Conservation (phyloP, 2,329 filamentous ascomycete species). For the Trichothecium sympodiale region DNA sequence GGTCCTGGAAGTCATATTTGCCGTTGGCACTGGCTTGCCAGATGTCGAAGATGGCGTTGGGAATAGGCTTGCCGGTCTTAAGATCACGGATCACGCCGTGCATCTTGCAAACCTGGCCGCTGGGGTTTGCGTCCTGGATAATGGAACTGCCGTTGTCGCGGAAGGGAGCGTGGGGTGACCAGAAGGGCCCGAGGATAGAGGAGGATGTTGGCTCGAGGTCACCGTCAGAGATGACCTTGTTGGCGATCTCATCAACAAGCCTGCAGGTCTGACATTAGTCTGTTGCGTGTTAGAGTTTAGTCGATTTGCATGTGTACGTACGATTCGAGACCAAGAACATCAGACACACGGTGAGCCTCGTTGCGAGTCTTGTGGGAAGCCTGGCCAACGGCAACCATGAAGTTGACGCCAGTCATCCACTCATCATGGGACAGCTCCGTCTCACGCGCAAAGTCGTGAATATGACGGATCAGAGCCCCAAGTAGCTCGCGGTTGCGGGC, state of each 20-base stretch:
- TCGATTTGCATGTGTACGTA: slow-evolving; percentile 23
- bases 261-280: slow-evolving; percentile 18
- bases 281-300: background rate
- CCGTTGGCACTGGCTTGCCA: slow-evolving; percentile 70
- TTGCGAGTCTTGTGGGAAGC: slow-evolving; percentile 58
- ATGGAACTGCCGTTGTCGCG: slow-evolving; percentile 54
- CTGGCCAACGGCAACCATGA: slow-evolving; percentile 64
- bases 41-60: slow-evolving; percentile 61
- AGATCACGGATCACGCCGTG: slow-evolving; percentile 58
- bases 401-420: slow-evolving; percentile 66
- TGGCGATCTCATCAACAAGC: slow-evolving; percentile 28
- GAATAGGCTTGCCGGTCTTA: slow-evolving; percentile 54
- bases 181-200: slow-evolving; percentile 68
- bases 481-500: slow-evolving; percentile 56
- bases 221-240: slow-evolving; percentile 37
- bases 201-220: slow-evolving; percentile 58
- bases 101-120: slow-evolving; percentile 53
- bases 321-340: slow-evolving; percentile 65
- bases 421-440: slow-evolving; percentile 67
- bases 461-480: slow-evolving; percentile 52
- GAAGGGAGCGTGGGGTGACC: slow-evolving; percentile 65
- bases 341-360: slow-evolving; percentile 62
- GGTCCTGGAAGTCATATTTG: slow-evolving; percentile 68
- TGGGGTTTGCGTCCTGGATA: slow-evolving; percentile 48
- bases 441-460: slow-evolving; percentile 71